These are phyloP conservation scores for Moelleriella libera DNA, from an alignment of 2,329 filamentous ascomycete genomes.

Conservation along the genomic window DNA sequence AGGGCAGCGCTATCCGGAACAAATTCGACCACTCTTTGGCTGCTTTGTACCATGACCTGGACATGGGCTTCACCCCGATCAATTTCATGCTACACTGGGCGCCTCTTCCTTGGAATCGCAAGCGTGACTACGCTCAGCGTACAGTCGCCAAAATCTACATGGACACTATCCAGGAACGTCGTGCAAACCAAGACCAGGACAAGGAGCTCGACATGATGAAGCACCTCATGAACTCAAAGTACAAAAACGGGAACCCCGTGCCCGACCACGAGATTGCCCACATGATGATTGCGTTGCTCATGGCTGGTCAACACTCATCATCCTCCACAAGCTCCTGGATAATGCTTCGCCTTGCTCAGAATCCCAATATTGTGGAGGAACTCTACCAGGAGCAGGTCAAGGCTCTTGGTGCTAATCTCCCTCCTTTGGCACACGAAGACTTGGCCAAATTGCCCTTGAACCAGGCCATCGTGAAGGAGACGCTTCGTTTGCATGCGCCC, in stretches of 20 bases:
- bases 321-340: constrained; percentile 70
- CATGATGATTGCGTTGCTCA: constrained; percentile 79
- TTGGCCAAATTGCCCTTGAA: constrained; percentile 70
- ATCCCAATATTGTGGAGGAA: constrained; percentile 55
- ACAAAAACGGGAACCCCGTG: constrained; percentile 70
- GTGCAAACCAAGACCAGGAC: constrained; percentile 34
- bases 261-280: constrained; percentile 76
- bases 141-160: constrained; percentile 74
- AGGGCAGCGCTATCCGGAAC: constrained; percentile 69
- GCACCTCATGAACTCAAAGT: constrained; percentile 73
- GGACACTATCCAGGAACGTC: constrained; percentile 64
- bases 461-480: constrained; percentile 79
- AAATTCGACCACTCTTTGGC: constrained; percentile 72
- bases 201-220: constrained; percentile 67
- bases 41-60: constrained; percentile 72
- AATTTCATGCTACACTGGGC: constrained; percentile 88
- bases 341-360: constrained; percentile 55
- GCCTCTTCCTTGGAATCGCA: constrained; percentile 76
- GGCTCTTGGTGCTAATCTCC: constrained; percentile 60
- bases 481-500: constrained; percentile 76
- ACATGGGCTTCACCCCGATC: constrained; percentile 78
- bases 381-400: constrained; percentile 65
- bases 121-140: constrained; percentile 63
- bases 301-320: constrained; percentile 74
- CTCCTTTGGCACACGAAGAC: constrained; percentile 61